Evolutionary conservation across 495 filamentous ascomycete genomes (phyloP), one percentile per base, ranked within the genome.

Genomic region (Mycothermus thermophilus): DNA sequence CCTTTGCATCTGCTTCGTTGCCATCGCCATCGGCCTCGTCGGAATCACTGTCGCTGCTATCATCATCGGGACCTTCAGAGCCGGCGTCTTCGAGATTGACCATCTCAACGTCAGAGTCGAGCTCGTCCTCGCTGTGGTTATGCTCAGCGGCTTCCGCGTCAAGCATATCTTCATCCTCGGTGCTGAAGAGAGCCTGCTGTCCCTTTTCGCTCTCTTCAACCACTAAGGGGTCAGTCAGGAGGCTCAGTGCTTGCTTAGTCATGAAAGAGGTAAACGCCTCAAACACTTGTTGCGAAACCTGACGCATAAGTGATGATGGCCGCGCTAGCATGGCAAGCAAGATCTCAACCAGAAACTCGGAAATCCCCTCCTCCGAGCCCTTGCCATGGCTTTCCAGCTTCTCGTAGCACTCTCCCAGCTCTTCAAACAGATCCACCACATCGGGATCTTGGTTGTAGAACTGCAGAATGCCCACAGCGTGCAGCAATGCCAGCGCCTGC

Each of bases 361-460:
- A 75, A 2, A 72, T 69, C 26, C 81, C 77, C 1, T 60, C 48
- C 11, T 72, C 70, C 1, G 37, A 44, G 17, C 43, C 43, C 0
- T 23, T 14, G 16, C 43, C 39, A 0, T 50, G 52, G 13, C 50
- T 51, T 5, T 48, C 48, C 5, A 60, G 50, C 52, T 77, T 77
- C 30, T 80, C 63, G 41, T 79, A 83, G 53, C 60, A 66, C 31
- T 57, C 41, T 19, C 51, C 42, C 14, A 62, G 48, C 34, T 59
- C 49, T 8, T 58, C 43, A 13, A 65, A 38, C 3, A 57, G 50
- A n/a, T 50, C 53, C 12, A 59, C 64, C 5, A 86, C 82, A 44
- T 96, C 90, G 0, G 79, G 67, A 37, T 92, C 83, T 13, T 80
- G 81, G 46, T 84, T 80, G 58, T 90, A 88, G n/a, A 93, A 67